A percentile compares a stretch with the other conserved stretches of the same genome.
Conservation (phyloP, 371 early-diverging fungal species). For the Mortierella sp. region DNA sequence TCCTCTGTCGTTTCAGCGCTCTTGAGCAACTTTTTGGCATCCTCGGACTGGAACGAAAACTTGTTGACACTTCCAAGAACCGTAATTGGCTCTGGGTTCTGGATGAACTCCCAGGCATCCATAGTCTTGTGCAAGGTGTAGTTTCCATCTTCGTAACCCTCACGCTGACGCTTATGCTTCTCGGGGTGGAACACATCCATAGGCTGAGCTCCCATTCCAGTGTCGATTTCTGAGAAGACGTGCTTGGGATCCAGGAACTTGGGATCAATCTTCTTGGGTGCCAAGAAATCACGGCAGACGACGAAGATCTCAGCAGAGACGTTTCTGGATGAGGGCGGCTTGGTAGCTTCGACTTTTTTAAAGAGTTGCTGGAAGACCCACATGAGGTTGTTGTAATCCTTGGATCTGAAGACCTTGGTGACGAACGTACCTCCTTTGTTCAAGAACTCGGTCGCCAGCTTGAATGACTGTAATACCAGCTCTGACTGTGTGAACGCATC, state of each 20-base stretch:
- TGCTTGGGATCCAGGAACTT: slow-evolving; percentile 94
- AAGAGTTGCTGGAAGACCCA: slow-evolving; percentile 99
- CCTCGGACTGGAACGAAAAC: slow-evolving; percentile 78
- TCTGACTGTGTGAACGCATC: slow-evolving; percentile 99
- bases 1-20: slow-evolving; percentile 83
- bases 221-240: slow-evolving; percentile 93
- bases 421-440: slow-evolving; percentile 96
- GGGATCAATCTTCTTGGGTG: slow-evolving; percentile 97
- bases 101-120: slow-evolving; percentile 84
- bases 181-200: slow-evolving; percentile 85
- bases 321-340: slow-evolving; percentile 98
- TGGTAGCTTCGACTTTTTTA: slow-evolving; percentile 98
- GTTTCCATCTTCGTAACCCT: slow-evolving; percentile 97
- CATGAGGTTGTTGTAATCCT: slow-evolving; percentile 98
- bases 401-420: slow-evolving; percentile 99
- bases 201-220: slow-evolving; percentile 55
- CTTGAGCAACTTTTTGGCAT: slow-evolving; percentile 65
- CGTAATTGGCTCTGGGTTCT: slow-evolving; percentile 78
- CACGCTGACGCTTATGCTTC: slow-evolving; percentile 90
- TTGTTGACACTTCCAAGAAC: slow-evolving; percentile 81
- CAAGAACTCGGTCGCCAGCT: slow-evolving; percentile 97
- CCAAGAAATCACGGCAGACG: slow-evolving; percentile 95
- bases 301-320: slow-evolving; percentile 99
- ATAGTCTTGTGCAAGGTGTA: slow-evolving; percentile 82
- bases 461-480: slow-evolving; percentile 94